phyloP scores from a whole-genome alignment of 139 green algal species.

The Gonium pectorale region DNA sequence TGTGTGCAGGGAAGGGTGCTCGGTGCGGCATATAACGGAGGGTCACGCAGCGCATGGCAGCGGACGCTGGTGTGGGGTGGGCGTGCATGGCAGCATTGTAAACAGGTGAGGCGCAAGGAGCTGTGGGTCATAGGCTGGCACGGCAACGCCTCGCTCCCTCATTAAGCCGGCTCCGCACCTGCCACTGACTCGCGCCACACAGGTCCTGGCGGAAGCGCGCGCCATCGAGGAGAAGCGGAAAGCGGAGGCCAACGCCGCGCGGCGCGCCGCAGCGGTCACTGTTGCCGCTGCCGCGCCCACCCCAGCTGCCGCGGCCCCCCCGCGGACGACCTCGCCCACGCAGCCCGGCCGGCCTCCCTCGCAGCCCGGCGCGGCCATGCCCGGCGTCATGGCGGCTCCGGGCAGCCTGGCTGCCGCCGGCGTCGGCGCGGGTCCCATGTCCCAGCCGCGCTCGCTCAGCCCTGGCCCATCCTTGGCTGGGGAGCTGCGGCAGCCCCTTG shows the following conservation, averaged over 20 bases:
- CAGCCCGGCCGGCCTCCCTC: not conserved
- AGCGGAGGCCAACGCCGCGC: constrained; percentile 51
- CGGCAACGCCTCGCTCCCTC: too few species aligned
- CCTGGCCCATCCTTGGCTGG: not conserved
- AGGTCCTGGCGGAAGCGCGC: constrained; percentile 50
- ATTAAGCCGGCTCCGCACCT: not conserved
- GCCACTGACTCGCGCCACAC: not conserved
- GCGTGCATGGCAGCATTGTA: too few species aligned
- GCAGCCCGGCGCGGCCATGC: not conserved
- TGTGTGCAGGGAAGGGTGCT: too few species aligned
- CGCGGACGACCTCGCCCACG: constrained; percentile 12
- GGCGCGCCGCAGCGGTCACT: constrained; percentile 27
- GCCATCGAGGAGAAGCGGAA: constrained; percentile 70
- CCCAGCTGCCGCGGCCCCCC: constrained; percentile 13
- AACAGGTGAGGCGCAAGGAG: too few species aligned
- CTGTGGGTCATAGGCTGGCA: too few species aligned
- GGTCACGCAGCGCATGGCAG: too few species aligned
- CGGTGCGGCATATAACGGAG: too few species aligned
- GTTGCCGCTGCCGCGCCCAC: not conserved
- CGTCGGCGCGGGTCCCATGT: not conserved
- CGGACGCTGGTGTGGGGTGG: too few species aligned
- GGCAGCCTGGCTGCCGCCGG: not conserved
- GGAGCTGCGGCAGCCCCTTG: constrained; percentile 38
- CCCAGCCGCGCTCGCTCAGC: constrained; percentile 25
- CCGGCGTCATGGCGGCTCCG: not conserved